Conservation (phyloP, 805 yeast genomes). For the Huiozyma sinensis region DNA sequence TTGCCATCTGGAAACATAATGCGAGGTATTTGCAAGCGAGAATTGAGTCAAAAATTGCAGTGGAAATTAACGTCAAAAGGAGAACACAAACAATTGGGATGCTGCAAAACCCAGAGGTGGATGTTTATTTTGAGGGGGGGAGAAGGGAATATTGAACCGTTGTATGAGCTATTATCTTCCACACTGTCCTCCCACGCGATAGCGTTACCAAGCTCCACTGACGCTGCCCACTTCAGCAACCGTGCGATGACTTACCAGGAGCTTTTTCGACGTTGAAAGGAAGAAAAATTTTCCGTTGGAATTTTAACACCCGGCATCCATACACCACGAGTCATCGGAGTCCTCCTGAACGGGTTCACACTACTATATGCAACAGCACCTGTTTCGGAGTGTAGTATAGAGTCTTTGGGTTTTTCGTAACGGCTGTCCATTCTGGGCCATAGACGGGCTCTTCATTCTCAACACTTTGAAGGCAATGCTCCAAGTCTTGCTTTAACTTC, state of each 20-base stretch:
- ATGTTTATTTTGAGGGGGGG: too few relatives aligned
- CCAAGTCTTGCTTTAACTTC: constrained; percentile 23
- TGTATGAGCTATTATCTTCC: too few relatives aligned
- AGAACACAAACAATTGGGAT: too few relatives aligned
- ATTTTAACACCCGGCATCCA: constrained; percentile 3
- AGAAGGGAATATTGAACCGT: too few relatives aligned
- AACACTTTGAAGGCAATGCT: constrained; percentile 18
- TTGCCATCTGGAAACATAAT: constrained; percentile 3
- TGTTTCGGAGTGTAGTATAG: constrained; percentile 33
- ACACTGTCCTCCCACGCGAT: too few relatives aligned
- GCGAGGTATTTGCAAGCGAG: background rate
- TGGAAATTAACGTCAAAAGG: background rate
- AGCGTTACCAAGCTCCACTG: too few relatives aligned
- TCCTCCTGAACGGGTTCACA: background rate
- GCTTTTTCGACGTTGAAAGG: background rate
- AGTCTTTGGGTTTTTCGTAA: constrained; percentile 40
- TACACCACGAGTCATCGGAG: constrained; percentile 1
- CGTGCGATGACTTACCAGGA: too few relatives aligned
- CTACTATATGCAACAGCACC: constrained; percentile 11
- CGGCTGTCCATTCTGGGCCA: constrained; percentile 51
- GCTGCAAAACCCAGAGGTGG: too few relatives aligned
- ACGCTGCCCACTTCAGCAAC: too few relatives aligned
- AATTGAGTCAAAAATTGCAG: background rate
- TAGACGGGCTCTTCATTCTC: constrained; percentile 42
- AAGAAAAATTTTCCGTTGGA: constrained; percentile 3